Percentiles rank a stretch among this genome's conserved stretches.
These are phyloP conservation scores for Cyclospora cayetanensis DNA, from an alignment of 169 alveolate species.

Conservation along the genomic window DNA sequence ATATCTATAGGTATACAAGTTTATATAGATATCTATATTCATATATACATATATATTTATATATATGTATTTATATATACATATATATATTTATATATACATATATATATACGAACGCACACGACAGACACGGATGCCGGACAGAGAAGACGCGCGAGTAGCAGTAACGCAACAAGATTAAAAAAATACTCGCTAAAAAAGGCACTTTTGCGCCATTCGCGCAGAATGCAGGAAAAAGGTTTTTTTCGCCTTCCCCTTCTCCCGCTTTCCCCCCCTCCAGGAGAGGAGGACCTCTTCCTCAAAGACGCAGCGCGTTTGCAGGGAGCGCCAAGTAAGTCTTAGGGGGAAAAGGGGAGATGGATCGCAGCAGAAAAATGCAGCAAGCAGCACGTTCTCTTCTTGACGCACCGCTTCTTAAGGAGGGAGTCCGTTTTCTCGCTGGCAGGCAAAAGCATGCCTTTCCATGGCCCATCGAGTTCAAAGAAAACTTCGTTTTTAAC, in stretches of 20 bases:
- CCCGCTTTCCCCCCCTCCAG: too few species aligned
- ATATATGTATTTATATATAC: not conserved
- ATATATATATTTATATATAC: not conserved
- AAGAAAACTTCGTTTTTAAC: constrained; percentile 94
- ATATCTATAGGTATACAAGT: too few species aligned
- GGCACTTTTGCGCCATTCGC: too few species aligned
- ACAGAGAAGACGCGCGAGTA: too few species aligned
- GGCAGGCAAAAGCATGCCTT: constrained; percentile 98
- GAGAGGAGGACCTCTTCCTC: too few species aligned
- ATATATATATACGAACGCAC: not conserved
- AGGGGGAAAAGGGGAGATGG: not conserved
- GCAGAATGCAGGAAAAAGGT: too few species aligned
- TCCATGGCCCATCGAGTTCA: constrained; percentile 99
- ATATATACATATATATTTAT: not conserved
- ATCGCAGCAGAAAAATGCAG: not conserved
- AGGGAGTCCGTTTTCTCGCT: constrained; percentile 96
- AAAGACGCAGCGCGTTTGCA: too few species aligned
- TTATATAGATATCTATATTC: not conserved
- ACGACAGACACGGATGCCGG: not conserved
- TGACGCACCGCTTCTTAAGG: constrained; percentile 94
- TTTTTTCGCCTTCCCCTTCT: too few species aligned
- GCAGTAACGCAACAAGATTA: too few species aligned
- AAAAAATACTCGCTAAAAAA: too few species aligned
- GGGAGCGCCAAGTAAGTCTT: not conserved
- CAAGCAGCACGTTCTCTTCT: not conserved